phyloP scores from a whole-genome alignment of 73 alveolate genomes.

The Paramecium sonneborni region DNA sequence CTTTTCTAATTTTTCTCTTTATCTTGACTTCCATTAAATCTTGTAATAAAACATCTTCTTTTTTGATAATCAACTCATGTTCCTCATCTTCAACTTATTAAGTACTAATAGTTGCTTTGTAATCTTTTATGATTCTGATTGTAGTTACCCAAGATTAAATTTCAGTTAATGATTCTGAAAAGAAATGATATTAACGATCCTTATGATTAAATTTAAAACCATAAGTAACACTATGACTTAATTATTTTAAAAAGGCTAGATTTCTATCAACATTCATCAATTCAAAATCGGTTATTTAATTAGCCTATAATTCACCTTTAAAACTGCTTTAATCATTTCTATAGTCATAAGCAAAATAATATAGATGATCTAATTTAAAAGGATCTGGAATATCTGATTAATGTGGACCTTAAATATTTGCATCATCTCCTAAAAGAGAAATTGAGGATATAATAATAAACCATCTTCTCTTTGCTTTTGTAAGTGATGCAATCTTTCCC shows the following conservation, averaged over 20 bases:
- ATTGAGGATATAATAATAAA: background rate
- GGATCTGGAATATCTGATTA: constrained; percentile 35
- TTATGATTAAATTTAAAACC: constrained; percentile 37
- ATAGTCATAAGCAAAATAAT: constrained; percentile 26
- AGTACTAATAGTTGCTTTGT: background rate
- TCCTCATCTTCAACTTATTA: background rate
- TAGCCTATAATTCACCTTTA: background rate
- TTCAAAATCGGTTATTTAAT: background rate
- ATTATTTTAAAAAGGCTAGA: background rate
- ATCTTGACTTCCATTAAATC: background rate
- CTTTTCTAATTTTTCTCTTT: background rate
- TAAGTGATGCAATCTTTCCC: constrained; percentile 16
- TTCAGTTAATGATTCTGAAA: background rate
- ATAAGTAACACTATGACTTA: background rate
- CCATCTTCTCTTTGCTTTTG: constrained; percentile 48
- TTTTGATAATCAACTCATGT: background rate
- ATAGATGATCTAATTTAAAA: constrained; percentile 1
- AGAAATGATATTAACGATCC: constrained; percentile 28
- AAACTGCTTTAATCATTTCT: constrained; percentile 25
- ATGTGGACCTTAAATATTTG: background rate
- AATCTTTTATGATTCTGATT: background rate
- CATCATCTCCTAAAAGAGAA: constrained; percentile 8
- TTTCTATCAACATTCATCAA: constrained; percentile 9
- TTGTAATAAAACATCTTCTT: constrained; percentile 13
- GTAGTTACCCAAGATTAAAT: background rate